Base-by-base conservation (phyloP, 2,329 filamentous ascomycete genomes). In the Cryphonectria parasitica region DNA sequence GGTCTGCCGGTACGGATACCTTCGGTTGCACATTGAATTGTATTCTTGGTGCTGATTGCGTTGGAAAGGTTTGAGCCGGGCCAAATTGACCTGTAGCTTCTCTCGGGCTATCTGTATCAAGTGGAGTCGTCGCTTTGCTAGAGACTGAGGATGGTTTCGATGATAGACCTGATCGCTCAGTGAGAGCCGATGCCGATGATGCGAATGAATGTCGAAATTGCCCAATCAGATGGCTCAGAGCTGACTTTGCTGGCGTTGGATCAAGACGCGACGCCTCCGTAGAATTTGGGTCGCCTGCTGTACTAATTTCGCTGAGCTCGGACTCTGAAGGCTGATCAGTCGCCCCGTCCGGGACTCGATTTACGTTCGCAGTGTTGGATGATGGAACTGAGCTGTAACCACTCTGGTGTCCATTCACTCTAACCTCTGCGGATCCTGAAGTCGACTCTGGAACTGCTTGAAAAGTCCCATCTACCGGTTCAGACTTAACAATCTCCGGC, bases 1-100 rank as follows among this genome's bases (percentile, higher is more conserved):
- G 80, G 73, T 92, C 88, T 69, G 88, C 83, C 22, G 95, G 95
- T 76, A 99, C 95, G 22, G 95, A 97, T 10, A 93, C 92, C 76
- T 90, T 94, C 17, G 94, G 91, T 56, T 87, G 88, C 71, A 92
- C 88, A 75, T 90, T 88, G 78, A 87, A 89, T 73, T 76, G 80
- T 66, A 78, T 78, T 72, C 82, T 80, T 52, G 77, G 75, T 52
- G 75, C 75, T 60, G 76, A 74, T 62, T 74, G 74, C 74, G 75
- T 69, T 73, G 75, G 76, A 52, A 75, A 72, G 36, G 74, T 64
- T 58, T 73, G 68, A 54, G 70, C 49, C n/a, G 74, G 65, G 63
- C 28, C 36, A 10, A 66, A 43, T 39, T 73, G 75, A 71, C 71
- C 72, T 62, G 71, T 70, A 41, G 74, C 73, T 61, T 80, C 82